phyloP scores from a whole-genome alignment of 441 rosid genomes.

The Isatis lusitanica region DNA sequence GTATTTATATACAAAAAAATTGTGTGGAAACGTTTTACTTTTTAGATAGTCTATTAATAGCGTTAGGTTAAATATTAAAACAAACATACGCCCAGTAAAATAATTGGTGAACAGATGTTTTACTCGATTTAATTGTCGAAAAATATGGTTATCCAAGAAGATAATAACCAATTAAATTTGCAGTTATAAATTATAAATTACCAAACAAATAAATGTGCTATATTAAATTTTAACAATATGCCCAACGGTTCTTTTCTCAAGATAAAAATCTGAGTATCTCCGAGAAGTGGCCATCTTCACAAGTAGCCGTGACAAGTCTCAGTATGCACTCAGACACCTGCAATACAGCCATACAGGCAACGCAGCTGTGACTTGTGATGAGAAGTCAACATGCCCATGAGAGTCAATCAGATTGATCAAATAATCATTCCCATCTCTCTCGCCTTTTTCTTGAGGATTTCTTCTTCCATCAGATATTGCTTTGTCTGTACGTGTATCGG shows the following conservation, averaged over 20 bases:
- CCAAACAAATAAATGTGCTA: not conserved
- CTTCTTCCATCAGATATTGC: slow-evolving; percentile 15
- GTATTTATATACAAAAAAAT: not conserved
- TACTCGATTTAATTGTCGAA: not conserved
- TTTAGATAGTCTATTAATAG: not conserved
- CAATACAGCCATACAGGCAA: slow-evolving; percentile 21
- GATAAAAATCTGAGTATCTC: slow-evolving; percentile 28
- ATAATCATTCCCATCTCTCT: slow-evolving; percentile 21
- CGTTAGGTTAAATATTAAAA: not conserved
- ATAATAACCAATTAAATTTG: not conserved
- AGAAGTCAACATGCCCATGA: slow-evolving; percentile 26
- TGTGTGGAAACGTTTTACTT: not conserved
- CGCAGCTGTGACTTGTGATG: slow-evolving; percentile 28
- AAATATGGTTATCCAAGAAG: not conserved
- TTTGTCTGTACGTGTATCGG: slow-evolving; percentile 26
- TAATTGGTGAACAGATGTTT: not conserved
- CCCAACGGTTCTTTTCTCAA: slow-evolving; percentile 21
- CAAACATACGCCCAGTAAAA: not conserved
- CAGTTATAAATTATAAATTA: not conserved
- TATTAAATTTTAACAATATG: not conserved
- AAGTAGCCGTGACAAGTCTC: slow-evolving; percentile 28
- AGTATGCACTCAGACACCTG: slow-evolving; percentile 28
- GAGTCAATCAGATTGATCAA: slow-evolving; percentile 29
- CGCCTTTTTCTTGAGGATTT: not conserved
- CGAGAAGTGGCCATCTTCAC: slow-evolving; percentile 19